Base-by-base conservation (phyloP, 371 early-diverging fungal species). In the Lichtheimia hyalospora region DNA sequence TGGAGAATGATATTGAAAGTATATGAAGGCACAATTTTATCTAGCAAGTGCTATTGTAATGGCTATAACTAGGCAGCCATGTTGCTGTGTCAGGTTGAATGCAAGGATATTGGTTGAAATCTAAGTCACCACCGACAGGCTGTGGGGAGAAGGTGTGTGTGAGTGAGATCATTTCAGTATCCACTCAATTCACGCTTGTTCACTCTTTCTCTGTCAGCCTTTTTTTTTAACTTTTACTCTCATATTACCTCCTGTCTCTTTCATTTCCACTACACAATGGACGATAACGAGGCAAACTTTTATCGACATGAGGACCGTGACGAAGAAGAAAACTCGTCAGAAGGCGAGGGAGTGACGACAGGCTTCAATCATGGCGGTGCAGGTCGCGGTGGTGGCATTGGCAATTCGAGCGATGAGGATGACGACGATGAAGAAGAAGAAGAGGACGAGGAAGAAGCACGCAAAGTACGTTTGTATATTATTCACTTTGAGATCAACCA, bases 391-490 rank as follows among this genome's bases (percentile, higher is more conserved):
- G 71, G 66, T 54, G 74, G 71, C 28, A 70, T 71, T 39, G 76
- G 75, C 40, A 72, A 68, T 21, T 79, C 81, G 41, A 82, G 81
- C 49, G 77, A 77, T 21, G 81, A 77, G 57, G 78, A 77, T 15
- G 84, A 83, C 50, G 84, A 86, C 7, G 84, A 83, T n/a, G 84
- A 83, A 14, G 82, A 82, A 20, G 83, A 85, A 40, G 81, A 79
- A 23, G 83, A 80, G 44, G 78, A 84, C 42, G 82, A 87, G 61
- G 79, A 79, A 63, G 76, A 75, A 69, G 80, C 80, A 16, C 64
- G 80, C 60, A 74, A 74, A 67, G 80, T 76, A 49, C 53, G 20
- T 16, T 25, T 8, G 14, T 25, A 20, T 25, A 25, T 25, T 25
- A 25, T 25, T 25, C 25, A 25, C 25, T 5, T 25, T 25, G 23